Conservation (phyloP, 192 early-diverging fungal genomes). For the Coemansia sp. region DNA sequence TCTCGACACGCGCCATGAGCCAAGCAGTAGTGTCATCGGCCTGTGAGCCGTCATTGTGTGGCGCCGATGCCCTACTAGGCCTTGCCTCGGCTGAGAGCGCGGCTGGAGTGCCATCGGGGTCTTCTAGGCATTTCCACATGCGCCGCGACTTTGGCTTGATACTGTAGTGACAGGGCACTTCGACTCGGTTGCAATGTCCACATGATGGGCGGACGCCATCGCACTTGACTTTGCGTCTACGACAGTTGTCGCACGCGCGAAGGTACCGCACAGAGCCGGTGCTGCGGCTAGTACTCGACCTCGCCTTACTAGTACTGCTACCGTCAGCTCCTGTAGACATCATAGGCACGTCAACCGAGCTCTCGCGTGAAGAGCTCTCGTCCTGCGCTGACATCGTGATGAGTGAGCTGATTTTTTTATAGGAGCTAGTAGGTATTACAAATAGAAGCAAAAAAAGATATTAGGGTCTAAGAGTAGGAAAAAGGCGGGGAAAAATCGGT, state of each 20-base stretch:
- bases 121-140: conserved; percentile 56
- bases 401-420: not conserved
- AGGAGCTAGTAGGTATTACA: too few relatives aligned
- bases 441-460: too few relatives aligned
- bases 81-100: not conserved
- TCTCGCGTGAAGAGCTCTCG: conserved; percentile 31
- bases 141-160: conserved; percentile 56
- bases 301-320: not conserved
- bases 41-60: conserved; percentile 4
- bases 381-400: not conserved
- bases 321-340: conserved; percentile 1
- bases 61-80: not conserved
- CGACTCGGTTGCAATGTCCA: conserved; percentile 44
- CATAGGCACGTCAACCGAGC: conserved; percentile 23
- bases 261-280: conserved; percentile 28
- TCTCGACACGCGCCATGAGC: conserved; percentile 53
- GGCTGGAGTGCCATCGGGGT: conserved; percentile 5
- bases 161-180: conserved; percentile 54
- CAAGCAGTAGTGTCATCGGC: conserved; percentile 39
- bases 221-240: conserved; percentile 57
- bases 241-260: conserved; percentile 57
- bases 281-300: not conserved
- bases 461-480: too few relatives aligned
- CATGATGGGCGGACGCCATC: conserved; percentile 52
- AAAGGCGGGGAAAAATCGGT: too few relatives aligned